phyloP scores from a whole-genome alignment of 768 basidiomycete genomes.

The Nidula microcarpa region DNA sequence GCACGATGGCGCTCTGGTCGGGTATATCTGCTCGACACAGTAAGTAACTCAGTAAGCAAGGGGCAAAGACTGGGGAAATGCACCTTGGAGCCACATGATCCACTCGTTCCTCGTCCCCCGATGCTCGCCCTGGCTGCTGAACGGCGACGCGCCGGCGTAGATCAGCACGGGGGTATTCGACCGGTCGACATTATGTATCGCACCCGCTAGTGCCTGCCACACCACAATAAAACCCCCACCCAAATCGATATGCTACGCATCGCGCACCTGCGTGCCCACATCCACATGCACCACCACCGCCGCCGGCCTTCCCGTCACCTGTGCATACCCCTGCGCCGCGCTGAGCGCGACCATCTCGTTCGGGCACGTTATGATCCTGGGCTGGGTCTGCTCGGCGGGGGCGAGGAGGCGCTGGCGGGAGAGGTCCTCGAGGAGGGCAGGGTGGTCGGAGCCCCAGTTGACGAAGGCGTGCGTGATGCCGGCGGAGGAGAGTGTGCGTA shows the following conservation, averaged over 20 bases:
- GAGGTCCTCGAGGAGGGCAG: slow-evolving; percentile 67
- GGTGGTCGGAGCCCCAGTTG: slow-evolving; percentile 79
- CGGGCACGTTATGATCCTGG: slow-evolving; percentile 63
- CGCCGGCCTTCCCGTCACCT: slow-evolving; percentile 62
- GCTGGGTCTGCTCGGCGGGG: slow-evolving; percentile 29
- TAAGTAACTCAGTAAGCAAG: no score
- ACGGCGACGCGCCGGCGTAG: slow-evolving; percentile 69
- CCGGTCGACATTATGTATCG: slow-evolving; percentile 68
- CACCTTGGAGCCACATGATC: slow-evolving; percentile 73
- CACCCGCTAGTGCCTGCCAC: slow-evolving; percentile 61
- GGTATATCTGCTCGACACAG: slow-evolving; percentile 44
- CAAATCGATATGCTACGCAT: neutral
- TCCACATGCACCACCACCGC: slow-evolving; percentile 76
- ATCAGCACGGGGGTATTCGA: slow-evolving; percentile 62
- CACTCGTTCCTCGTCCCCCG: slow-evolving; percentile 68
- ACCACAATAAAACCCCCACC: neutral
- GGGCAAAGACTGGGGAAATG: neutral
- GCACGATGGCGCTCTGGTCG: slow-evolving; percentile 69
- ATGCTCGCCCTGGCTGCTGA: slow-evolving; percentile 51
- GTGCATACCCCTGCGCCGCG: slow-evolving; percentile 69
- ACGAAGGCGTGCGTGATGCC: slow-evolving; percentile 70
- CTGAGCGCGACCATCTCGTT: slow-evolving; percentile 77
- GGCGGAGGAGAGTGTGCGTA: slow-evolving; percentile 48
- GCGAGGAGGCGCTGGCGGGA: slow-evolving; percentile 44
- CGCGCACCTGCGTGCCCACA: slow-evolving; percentile 59